Conservation (phyloP, 1,284 basidiomycete species). For the Boletus semigastroideus region DNA sequence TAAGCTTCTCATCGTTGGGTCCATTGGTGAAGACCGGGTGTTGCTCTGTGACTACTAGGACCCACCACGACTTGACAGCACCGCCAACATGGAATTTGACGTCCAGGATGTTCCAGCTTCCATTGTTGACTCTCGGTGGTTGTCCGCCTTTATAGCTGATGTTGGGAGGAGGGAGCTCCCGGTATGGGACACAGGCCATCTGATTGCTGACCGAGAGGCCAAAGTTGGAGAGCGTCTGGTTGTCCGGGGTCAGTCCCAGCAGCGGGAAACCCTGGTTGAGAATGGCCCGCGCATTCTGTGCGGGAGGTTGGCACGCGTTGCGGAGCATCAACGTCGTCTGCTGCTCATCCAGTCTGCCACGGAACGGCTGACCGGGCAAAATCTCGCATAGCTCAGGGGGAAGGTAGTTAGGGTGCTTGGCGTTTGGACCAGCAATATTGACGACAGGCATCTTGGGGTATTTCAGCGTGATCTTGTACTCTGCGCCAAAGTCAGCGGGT, state of each 20-base stretch:
- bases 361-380: constrained; percentile 50
- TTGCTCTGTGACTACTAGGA: constrained; percentile 56
- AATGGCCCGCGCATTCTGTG: constrained; percentile 56
- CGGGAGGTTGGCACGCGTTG: constrained; percentile 59
- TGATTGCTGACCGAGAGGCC: constrained; percentile 51
- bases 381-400: constrained; percentile 74
- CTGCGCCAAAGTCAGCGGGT: constrained; percentile 34
- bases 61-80: constrained; percentile 52
- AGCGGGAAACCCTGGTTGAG: constrained; percentile 51
- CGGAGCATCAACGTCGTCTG: constrained; percentile 67
- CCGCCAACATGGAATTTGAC: constrained; percentile 61
- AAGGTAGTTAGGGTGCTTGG: constrained; percentile 45
- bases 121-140: constrained; percentile 46
- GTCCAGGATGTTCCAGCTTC: constrained; percentile 70
- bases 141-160: constrained; percentile 52
- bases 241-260: constrained; percentile 48
- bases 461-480: constrained; percentile 53
- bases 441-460: constrained; percentile 61
- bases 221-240: constrained; percentile 46
- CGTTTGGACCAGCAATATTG: constrained; percentile 46
- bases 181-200: constrained; percentile 61
- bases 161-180: constrained; percentile 58
- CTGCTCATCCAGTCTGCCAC: constrained; percentile 49
- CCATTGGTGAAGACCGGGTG: constrained; percentile 37
- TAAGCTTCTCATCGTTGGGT: constrained; percentile 41